phyloP scores from a whole-genome alignment of 805 yeast genomes.

The Zygotorulaspora florentina region DNA sequence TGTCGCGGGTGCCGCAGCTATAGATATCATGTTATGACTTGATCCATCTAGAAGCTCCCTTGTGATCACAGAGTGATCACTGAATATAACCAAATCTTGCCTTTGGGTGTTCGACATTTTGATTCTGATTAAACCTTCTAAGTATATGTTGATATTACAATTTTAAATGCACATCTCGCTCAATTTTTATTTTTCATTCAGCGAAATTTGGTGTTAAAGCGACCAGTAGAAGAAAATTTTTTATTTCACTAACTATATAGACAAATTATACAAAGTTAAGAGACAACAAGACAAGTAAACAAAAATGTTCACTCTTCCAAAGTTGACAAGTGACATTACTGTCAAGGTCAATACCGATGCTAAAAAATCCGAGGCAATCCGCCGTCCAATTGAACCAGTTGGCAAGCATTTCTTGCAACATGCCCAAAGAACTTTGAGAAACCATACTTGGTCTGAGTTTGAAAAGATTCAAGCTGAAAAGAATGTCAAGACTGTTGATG shows the following conservation, averaged over 20 bases:
- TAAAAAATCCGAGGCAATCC: conserved; percentile 54
- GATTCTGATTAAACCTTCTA: too few relatives aligned
- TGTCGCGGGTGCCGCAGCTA: conserved; percentile 48
- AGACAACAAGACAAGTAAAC: neutral
- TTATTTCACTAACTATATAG: neutral
- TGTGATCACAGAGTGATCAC: conserved; percentile 45
- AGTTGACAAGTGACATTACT: conserved; percentile 52
- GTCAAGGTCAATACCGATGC: conserved; percentile 49
- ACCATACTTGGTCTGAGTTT: conserved; percentile 98
- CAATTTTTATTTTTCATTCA: too few relatives aligned
- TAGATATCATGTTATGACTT: conserved; percentile 30
- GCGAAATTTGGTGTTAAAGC: too few relatives aligned
- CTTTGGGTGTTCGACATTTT: conserved; percentile 37
- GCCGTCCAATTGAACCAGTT: conserved; percentile 91
- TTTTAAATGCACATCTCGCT: too few relatives aligned
- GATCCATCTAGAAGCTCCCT: conserved; percentile 15
- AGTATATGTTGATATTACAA: too few relatives aligned
- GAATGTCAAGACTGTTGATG: conserved; percentile 70
- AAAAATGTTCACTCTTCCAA: conserved; percentile 37
- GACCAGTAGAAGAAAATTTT: neutral
- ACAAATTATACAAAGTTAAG: neutral
- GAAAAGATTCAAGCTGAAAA: conserved; percentile 90
- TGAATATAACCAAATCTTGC: conserved; percentile 55
- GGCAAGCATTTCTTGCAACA: conserved; percentile 95
- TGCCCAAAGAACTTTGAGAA: conserved; percentile 91